Base-by-base conservation (phyloP, 1,284 basidiomycete species). In the Trichosporon coremiiforme region DNA sequence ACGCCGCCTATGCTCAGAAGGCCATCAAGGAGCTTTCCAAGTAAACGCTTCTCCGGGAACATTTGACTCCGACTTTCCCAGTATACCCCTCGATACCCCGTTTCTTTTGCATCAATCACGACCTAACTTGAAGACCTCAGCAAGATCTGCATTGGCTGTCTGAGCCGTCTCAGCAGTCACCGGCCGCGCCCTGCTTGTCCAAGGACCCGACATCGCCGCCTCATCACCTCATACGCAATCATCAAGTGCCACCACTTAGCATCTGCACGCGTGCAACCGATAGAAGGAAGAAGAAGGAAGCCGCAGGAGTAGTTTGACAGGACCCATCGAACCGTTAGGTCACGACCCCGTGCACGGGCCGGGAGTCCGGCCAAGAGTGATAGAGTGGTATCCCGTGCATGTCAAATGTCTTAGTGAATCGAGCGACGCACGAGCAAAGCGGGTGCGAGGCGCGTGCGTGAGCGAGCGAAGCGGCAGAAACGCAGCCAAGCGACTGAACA, bases 1-100 rank as follows among this genome's bases (percentile, higher is more conserved):
- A 86, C 47, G 86, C 86, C 35, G 85, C 85, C 63, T 88, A 87
- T 84, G 86, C 87, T 4, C 84, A 85, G 73, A 86, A 87, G 80
- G 74, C 77, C 55, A 75, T 79, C 74, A 77, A 76, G 68, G 75
- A 76, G 31, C 70, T 77, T 25, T 73, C 74, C 50, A 78, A 78
- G 71, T 76, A 74, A 64, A 38, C 47, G 64, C 57, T n/a, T 10
- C 57, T 33, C 25, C 47, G 20, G 20, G 47, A 53, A 53, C 20
- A 9, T 53, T 53, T 31, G 57, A 33, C 57, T 33, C 25, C 31
- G 20, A 45, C 38, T n/a, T 12, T 66, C 10, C 10, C 33, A 31
- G 38, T 64, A 36, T 57, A 66, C 53, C 50, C 65, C 20, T 38
- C 64, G 66, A 71, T 72, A 69, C 70, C 66, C 71, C 57, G 60